Percentiles rank a stretch among this genome's conserved stretches.
phyloP scores from a whole-genome alignment of 192 early-diverging fungal genomes.

The Coemansia sp. region DNA sequence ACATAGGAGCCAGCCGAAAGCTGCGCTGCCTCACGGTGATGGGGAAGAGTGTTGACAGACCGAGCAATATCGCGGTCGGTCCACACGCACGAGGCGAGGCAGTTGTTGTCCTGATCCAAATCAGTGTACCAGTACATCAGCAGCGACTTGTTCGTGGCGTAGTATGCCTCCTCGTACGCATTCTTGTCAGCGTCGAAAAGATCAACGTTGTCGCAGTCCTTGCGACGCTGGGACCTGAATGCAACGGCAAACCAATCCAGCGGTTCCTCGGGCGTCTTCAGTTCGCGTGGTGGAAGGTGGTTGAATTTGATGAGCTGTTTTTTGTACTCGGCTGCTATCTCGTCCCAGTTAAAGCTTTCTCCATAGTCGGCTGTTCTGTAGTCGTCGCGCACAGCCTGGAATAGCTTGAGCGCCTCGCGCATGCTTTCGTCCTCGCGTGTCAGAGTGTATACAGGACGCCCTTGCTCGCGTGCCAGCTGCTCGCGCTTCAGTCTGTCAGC shows the following conservation, averaged over 20 bases:
- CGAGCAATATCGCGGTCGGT: conserved; percentile 33
- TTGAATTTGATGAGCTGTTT: not conserved
- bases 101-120: conserved; percentile 40
- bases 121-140: conserved; percentile 49
- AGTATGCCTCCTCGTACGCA: conserved; percentile 45
- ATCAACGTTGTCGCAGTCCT: conserved; percentile 40
- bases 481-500: not conserved
- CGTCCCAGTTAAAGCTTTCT: conserved; percentile 39
- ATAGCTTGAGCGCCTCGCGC: conserved; percentile 31
- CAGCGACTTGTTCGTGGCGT: conserved; percentile 30
- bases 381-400: conserved; percentile 16
- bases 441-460: conserved; percentile 13
- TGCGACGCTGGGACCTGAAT: conserved; percentile 39
- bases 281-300: conserved; percentile 3
- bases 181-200: conserved; percentile 38
- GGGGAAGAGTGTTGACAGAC: conserved; percentile 40
- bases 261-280: not conserved
- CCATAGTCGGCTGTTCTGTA: conserved; percentile 40
- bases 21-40: conserved; percentile 27
- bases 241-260: conserved; percentile 46
- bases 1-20: conserved; percentile 45
- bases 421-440: conserved; percentile 45
- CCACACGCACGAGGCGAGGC: conserved; percentile 51
- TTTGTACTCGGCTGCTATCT: conserved; percentile 22
- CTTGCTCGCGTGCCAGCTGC: not conserved